Evolutionary conservation across 768 basidiomycete genomes (phyloP).

Genomic region (Hygrocybe punicea): DNA sequence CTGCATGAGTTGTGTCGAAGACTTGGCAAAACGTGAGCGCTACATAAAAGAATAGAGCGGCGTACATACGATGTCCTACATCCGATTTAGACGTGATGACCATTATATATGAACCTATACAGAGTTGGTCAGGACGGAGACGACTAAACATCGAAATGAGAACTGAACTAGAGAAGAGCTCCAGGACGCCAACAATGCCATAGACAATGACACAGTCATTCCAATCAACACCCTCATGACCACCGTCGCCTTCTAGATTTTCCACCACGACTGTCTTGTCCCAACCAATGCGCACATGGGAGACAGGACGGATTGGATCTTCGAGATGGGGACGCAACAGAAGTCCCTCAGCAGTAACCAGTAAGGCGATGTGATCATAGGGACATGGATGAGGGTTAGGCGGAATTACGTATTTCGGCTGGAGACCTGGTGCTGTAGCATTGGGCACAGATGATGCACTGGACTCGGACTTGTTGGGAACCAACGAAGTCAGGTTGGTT

Average conservation of each 20-base stretch:
- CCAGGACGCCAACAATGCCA: slow-evolving; percentile 72
- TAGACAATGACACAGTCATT: slow-evolving; percentile 56
- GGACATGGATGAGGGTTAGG: slow-evolving; percentile 75
- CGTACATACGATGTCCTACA: slow-evolving; percentile 61
- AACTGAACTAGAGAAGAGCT: slow-evolving; percentile 64
- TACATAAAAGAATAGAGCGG: background rate
- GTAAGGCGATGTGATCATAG: slow-evolving; percentile 61
- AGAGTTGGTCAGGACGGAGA: background rate
- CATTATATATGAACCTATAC: slow-evolving; percentile 68
- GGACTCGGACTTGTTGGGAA: slow-evolving; percentile 12
- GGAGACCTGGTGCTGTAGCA: slow-evolving; percentile 37
- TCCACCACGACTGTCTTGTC: slow-evolving; percentile 53
- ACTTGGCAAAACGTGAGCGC: slow-evolving; percentile 42
- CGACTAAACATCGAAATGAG: slow-evolving; percentile 6
- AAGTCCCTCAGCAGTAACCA: slow-evolving; percentile 60
- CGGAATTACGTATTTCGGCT: slow-evolving; percentile 62
- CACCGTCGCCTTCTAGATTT: slow-evolving; percentile 40
- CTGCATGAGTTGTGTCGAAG: slow-evolving; percentile 54
- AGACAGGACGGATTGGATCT: slow-evolving; percentile 26
- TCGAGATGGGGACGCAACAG: slow-evolving; percentile 56
- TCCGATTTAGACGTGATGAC: slow-evolving; percentile 63
- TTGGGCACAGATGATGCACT: slow-evolving; percentile 5
- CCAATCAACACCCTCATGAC: slow-evolving; percentile 49
- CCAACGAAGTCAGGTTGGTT: background rate
- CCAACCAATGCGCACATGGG: slow-evolving; percentile 53